Evolutionary conservation across 768 basidiomycete genomes (phyloP).

Genomic region (Suillus clintonianus): DNA sequence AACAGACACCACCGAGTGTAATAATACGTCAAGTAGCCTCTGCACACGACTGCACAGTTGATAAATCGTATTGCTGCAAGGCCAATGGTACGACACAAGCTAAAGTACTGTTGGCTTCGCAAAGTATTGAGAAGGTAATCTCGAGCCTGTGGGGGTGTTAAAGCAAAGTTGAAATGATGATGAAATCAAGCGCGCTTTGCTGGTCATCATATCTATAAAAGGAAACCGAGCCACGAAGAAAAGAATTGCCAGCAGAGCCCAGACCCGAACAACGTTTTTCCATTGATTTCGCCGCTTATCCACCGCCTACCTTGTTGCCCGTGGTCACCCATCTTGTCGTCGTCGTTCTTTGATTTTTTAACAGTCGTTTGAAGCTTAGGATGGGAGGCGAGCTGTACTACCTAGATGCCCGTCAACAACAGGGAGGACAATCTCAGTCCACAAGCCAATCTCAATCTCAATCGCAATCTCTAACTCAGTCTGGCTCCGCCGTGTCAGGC

Average conservation of each 20-base stretch:
- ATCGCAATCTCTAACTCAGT: constrained; percentile 8
- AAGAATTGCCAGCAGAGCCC: neutral
- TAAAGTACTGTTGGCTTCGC: neutral
- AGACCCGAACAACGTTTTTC: constrained; percentile 8
- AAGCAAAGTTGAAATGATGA: neutral
- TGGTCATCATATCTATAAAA: constrained; percentile 3
- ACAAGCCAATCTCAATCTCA: constrained; percentile 8
- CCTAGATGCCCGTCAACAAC: constrained; percentile 6
- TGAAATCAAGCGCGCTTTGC: neutral
- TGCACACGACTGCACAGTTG: neutral
- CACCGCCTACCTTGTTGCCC: constrained; percentile 3
- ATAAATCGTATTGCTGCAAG: neutral
- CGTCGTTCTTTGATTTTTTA: constrained; percentile 1
- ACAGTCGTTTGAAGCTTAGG: neutral
- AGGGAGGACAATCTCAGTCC: constrained; percentile 1
- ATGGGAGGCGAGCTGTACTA: neutral
- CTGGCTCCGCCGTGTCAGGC: constrained; percentile 5
- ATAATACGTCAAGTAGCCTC: neutral
- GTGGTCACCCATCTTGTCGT: neutral
- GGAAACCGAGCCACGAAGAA: neutral
- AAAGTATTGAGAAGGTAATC: neutral
- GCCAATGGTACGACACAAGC: neutral
- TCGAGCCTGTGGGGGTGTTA: neutral
- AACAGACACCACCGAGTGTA: neutral
- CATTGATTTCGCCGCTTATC: constrained; percentile 1